phyloP scores from a whole-genome alignment of 441 rosid species.

The Adansonia rubrostipa region DNA sequence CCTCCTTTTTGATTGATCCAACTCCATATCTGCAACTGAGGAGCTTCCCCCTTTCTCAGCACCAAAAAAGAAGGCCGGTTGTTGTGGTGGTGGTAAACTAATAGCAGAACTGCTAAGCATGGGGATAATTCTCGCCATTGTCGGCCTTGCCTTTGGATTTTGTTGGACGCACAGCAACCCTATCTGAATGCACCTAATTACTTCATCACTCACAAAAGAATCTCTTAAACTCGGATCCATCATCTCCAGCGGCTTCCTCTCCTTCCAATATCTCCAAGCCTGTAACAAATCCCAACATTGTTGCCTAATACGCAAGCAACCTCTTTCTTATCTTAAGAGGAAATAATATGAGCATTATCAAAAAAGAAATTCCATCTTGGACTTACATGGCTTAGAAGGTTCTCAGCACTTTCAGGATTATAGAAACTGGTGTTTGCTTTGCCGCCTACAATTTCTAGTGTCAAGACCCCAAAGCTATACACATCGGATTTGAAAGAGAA shows the following conservation, averaged over 20 bases:
- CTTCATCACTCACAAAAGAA: conserved; percentile 37
- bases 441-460: conserved; percentile 51
- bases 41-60: not conserved
- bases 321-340: not conserved
- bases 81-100: conserved; percentile 52
- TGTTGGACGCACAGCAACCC: conserved; percentile 55
- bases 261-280: conserved; percentile 53
- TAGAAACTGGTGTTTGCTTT: conserved; percentile 37
- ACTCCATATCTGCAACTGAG: not conserved
- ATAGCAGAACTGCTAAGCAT: conserved; percentile 43
- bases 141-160: conserved; percentile 39
- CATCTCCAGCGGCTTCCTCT: conserved; percentile 36
- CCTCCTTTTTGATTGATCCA: conserved; percentile 20
- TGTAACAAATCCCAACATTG: conserved; percentile 13
- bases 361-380: not conserved
- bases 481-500: conserved; percentile 53
- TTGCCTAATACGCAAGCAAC: not conserved
- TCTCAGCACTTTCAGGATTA: conserved; percentile 27
- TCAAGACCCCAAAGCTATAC: conserved; percentile 48
- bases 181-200: conserved; percentile 46
- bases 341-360: not conserved
- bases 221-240: conserved; percentile 40
- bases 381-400: conserved; percentile 47
- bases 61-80: conserved; percentile 48
- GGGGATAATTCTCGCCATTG: conserved; percentile 21